Base-by-base conservation (phyloP, 164 flowering plant genomes). In the Tetracentron sinense region DNA sequence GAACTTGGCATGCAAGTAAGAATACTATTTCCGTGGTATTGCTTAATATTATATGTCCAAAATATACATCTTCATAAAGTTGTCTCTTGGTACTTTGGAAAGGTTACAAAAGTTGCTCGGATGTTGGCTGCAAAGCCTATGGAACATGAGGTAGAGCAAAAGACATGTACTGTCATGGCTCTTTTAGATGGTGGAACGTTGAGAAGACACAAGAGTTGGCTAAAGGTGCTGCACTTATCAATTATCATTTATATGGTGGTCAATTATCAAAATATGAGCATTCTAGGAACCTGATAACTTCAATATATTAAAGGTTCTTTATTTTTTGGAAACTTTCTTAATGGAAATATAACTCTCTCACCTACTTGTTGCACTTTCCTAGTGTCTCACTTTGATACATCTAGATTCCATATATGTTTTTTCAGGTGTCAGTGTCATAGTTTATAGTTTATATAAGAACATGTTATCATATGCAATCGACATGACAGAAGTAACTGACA, bases 1-100 rank as follows among this genome's bases (percentile, higher is more conserved):
- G 98, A 93, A 74, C 97, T 93, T 29, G 97, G 98, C 28, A 93
- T 86, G 75, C 98, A 93, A 77, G 98, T 93, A 72, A 78, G 83
- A 54, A 21, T 14, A 16, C 20, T 42, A 20, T 54, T 50, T 23
- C 19, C 29, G 28, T 3, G n/a, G 16, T 51, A 46, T 56, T 56
- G 2, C 20, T 61, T 31, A 29, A 29, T 46, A 35, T 29, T 42
- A 23, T 57, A 31, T 48, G 51, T 51, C 2, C 17, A 17, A 19
- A 28, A 4, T 21, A 21, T 15, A 25, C 6, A 21, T 2, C 6
- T 31, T 4, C 29, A 0, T 31, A 20, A 26, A 50, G 21, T 61
- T 49, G 31, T 50, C 20, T 12, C 33, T 58, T 55, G 38, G 20
- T 35, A 23, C 44, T 51, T 49, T 20, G 20, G 56, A 16, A 62